Evolutionary conservation across 202 grass and related monocot genomes (phyloP).

Genomic region (Thinopyrum obtusiflorum): DNA sequence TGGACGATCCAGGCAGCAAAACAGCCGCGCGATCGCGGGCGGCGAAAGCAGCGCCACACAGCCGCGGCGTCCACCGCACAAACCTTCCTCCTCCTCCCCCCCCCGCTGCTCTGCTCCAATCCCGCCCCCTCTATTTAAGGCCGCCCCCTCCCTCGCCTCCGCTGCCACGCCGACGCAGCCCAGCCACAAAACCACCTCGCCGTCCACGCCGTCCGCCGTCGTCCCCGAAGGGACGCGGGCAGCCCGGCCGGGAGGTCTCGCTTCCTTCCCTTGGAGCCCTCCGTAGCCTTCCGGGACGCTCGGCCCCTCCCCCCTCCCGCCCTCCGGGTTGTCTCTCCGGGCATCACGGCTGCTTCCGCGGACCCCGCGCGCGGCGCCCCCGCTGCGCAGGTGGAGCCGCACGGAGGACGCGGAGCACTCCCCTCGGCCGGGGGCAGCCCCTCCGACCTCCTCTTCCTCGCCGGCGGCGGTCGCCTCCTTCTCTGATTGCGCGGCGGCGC

Average conservation of each 20-base stretch:
- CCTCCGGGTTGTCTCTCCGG: neutral
- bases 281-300: neutral
- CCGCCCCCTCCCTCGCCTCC: slow-evolving; percentile 7
- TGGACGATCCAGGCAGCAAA: neutral
- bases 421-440: slow-evolving; percentile 64
- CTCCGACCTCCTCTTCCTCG: slow-evolving; percentile 77
- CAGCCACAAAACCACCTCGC: neutral
- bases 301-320: neutral
- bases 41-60: slow-evolving; percentile 25
- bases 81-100: neutral
- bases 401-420: slow-evolving; percentile 73
- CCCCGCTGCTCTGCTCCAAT: neutral
- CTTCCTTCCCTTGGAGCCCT: neutral
- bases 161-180: slow-evolving; percentile 29
- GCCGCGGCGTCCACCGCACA: slow-evolving; percentile 12
- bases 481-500: neutral
- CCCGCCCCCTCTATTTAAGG: slow-evolving; percentile 12
- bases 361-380: slow-evolving; percentile 28
- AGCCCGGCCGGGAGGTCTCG: neutral
- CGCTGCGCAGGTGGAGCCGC: slow-evolving; percentile 55
- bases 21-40: slow-evolving; percentile 15
- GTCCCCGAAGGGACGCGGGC: slow-evolving; percentile 13
- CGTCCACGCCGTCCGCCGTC: neutral
- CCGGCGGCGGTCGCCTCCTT: slow-evolving; percentile 47
- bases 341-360: slow-evolving; percentile 30